Evolutionary conservation across 2,329 filamentous ascomycete species (phyloP), one percentile per base, ranked within the genome.

Genomic region (Fusarium pilosicola): DNA sequence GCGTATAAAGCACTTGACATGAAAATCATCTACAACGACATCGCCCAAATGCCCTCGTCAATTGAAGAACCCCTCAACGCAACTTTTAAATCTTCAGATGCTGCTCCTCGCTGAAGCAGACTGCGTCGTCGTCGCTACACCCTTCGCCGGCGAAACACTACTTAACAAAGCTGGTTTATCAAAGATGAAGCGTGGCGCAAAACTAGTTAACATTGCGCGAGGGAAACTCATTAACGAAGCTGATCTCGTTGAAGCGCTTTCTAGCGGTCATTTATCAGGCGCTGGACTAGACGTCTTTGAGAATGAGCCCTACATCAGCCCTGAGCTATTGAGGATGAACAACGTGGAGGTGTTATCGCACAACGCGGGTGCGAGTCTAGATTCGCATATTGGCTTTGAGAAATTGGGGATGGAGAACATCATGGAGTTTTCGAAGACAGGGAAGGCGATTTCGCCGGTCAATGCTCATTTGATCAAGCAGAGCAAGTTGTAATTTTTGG

Each of bases 211-310:
- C 80, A 93, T 92, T 5, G 92, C 92, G 3, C 87, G 92, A 13
- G 92, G 92, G 4, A 90, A 91, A n/a, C 88, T 94, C 34, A 91
- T 94, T 66, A 90, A 94, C 67, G 92, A 94, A 80, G 90, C 84
- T 7, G 92, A 92, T 0, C 86, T 94, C 15, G 91, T 93, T 4
- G 84, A 89, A 56, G 92, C 92, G 0, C 83, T 94, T 4, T 85
- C 92, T 52, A 87, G 83, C 36, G 92, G 91, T 1, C 73, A 78
- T n/a, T 89, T 94, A 11, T 87, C 86, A 57, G 91, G 88, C 0
- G 88, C 85, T 6, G 92, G 92, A 7, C 83, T 94, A 1, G 92
- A 94, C 75, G 92, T 94, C 28, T 94, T 89, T 76, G 91, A 94
- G 79, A 86, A 93, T 44, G 92, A 94, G 80, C 92, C 92, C 24